Evolutionary conservation across 2,329 filamentous ascomycete genomes (phyloP), one percentile per base, ranked within the genome.

Genomic region (Scedosporium dehoogii): DNA sequence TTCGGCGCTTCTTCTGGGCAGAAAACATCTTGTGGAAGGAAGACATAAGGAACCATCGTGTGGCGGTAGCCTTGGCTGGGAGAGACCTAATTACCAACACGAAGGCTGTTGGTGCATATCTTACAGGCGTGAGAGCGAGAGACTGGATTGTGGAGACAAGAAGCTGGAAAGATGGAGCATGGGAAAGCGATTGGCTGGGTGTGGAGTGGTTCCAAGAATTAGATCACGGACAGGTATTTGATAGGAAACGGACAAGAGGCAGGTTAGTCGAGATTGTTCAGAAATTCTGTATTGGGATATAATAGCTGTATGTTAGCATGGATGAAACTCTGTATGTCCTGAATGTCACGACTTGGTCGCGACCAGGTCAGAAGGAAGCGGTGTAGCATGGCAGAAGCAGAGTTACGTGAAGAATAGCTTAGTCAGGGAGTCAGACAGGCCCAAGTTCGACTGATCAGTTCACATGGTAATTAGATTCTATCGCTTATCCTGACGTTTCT

Each of bases 21-120:
- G 77, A 86, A 64, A 86, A 84, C 67, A 75, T 85, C 1, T 69
- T 87, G 6, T 87, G 84, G 84, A 82, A 81, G 67, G 78, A 85
- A 46, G 80, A 84, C 62, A 68, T 86, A 6, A 67, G 70, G 38
- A 70, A 72, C 16, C 67, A 62, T 51, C 71, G 73, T 18, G 73
- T 81, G 9, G 81, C 81, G 1, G 79, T 84, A 2, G 75, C 74
- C 48, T 69, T 86, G 21, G 76, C 76, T 18, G 78, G 78, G 1
- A 72, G 74, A 61, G 84, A 86, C 70, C 67, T 84, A 14, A 83
- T 86, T 60, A 78, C 85, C 1, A 75, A 85, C 66, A 79, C 82
- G 0, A 73, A 77, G 55, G 75, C 76, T 2, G 79, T 86, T 2
- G 77, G 80, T 0, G 73, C 73, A 53, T 86, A 85, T 67, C 67